Percentiles rank a stretch among this genome's conserved stretches.
Conservation (phyloP, 805 yeast genomes). For the Metschnikowia hibisci region DNA sequence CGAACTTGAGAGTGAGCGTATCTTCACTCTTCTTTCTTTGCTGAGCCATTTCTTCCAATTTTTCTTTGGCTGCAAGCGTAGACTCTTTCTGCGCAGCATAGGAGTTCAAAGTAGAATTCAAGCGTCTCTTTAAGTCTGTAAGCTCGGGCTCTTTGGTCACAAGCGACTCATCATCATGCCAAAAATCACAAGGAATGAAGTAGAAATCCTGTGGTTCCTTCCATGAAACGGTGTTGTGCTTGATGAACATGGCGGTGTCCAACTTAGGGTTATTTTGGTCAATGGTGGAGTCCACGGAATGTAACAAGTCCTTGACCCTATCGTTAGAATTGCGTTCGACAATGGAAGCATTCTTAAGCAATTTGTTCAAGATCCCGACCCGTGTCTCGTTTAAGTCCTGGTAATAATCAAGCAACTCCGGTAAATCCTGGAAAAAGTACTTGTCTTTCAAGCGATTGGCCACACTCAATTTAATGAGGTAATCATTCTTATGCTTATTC, state of each 20-base stretch:
- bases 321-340: constrained; percentile 52
- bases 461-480: constrained; percentile 72
- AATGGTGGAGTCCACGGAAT: constrained; percentile 51
- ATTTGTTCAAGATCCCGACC: constrained; percentile 63
- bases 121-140: constrained; percentile 48
- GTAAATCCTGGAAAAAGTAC: constrained; percentile 87
- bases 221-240: constrained; percentile 78
- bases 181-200: constrained; percentile 83
- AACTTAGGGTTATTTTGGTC: constrained; percentile 66
- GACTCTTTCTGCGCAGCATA: constrained; percentile 39
- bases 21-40: constrained; percentile 32
- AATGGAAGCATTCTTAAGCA: constrained; percentile 57
- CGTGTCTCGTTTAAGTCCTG: constrained; percentile 83
- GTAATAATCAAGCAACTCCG: constrained; percentile 78
- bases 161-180: constrained; percentile 93
- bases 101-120: constrained; percentile 39
- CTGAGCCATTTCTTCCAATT: constrained; percentile 41
- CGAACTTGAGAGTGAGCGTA: constrained; percentile 48
- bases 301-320: constrained; percentile 47
- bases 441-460: constrained; percentile 93
- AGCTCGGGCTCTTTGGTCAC: constrained; percentile 56
- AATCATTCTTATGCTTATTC: constrained; percentile 84
- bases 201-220: constrained; percentile 80
- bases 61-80: constrained; percentile 49
- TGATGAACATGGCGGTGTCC: constrained; percentile 87